These are phyloP conservation scores for Aspergillus sp. DNA, from an alignment of 2,329 filamentous ascomycete genomes.

Conservation along the genomic window DNA sequence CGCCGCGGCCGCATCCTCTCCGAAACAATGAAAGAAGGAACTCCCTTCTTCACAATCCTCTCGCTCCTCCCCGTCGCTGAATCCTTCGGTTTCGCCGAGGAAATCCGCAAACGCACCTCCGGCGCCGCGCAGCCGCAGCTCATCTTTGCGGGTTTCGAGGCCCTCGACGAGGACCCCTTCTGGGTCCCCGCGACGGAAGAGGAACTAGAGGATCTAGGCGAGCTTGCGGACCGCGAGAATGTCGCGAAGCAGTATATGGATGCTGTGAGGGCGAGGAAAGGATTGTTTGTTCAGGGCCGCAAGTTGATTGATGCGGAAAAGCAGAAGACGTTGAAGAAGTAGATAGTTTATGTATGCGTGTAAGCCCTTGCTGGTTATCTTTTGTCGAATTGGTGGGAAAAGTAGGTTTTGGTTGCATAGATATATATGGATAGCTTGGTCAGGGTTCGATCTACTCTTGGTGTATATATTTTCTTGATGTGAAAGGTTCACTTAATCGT, in stretches of 20 bases:
- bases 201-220: slow-evolving; percentile 92
- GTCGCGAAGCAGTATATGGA: slow-evolving; percentile 97
- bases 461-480: background rate
- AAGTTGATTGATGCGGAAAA: slow-evolving; percentile 88
- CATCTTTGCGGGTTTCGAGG: slow-evolving; percentile 89
- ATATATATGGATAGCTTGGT: no score
- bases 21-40: slow-evolving; percentile 92
- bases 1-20: slow-evolving; percentile 86
- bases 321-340: slow-evolving; percentile 73
- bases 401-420: background rate
- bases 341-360: slow-evolving; percentile 13
- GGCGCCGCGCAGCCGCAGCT: slow-evolving; percentile 91
- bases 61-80: slow-evolving; percentile 89
- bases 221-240: slow-evolving; percentile 91
- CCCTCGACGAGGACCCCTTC: slow-evolving; percentile 93
- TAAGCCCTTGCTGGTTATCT: background rate
- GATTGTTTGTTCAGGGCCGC: slow-evolving; percentile 77
- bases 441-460: background rate
- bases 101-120: slow-evolving; percentile 92
- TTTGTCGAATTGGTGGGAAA: no score
- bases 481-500: background rate
- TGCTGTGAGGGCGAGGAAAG: slow-evolving; percentile 82
- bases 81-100: slow-evolving; percentile 93
- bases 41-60: slow-evolving; percentile 92
- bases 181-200: slow-evolving; percentile 98